Percentiles rank a stretch among this genome's conserved stretches.
Evolutionary conservation across 2,329 filamentous ascomycete genomes (phyloP).

Genomic region (Claviceps sorghi): DNA sequence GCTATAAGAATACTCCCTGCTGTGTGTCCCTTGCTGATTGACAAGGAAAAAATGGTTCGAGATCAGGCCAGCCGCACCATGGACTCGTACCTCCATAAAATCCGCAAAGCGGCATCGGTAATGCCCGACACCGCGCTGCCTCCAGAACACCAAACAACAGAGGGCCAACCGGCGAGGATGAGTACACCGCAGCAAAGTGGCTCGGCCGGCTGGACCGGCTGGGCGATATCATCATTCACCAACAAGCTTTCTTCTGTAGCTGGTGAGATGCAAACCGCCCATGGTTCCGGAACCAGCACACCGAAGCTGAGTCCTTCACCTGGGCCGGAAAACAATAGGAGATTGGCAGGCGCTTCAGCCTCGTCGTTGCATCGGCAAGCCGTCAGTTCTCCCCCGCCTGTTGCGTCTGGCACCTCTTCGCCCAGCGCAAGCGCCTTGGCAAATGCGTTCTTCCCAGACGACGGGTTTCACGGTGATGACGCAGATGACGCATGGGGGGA

Average conservation of each 20-base stretch:
- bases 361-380: conserved; percentile 47
- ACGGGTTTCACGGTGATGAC: conserved; percentile 36
- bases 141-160: conserved; percentile 41
- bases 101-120: conserved; percentile 60
- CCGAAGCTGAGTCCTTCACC: conserved; percentile 27
- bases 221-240: conserved; percentile 97
- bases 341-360: conserved; percentile 33
- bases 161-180: conserved; percentile 52
- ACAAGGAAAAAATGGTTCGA: conserved; percentile 89
- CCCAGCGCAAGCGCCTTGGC: conserved; percentile 28
- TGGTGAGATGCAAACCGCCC: conserved; percentile 63
- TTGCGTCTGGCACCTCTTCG: conserved; percentile 33
- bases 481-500: conserved; percentile 66
- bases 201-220: conserved; percentile 64
- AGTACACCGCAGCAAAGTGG: conserved; percentile 56
- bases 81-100: conserved; percentile 68
- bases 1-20: conserved; percentile 70
- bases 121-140: conserved; percentile 74
- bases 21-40: conserved; percentile 70
- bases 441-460: conserved; percentile 39
- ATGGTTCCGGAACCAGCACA: conserved; percentile 27
- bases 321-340: conserved; percentile 21
- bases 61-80: conserved; percentile 85
- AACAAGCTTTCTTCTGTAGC: conserved; percentile 78
- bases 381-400: conserved; percentile 34